Evolutionary conservation across 2,329 filamentous ascomycete species (phyloP), one percentile per base, ranked within the genome.

Genomic region (Talaromyces funiculosus): DNA sequence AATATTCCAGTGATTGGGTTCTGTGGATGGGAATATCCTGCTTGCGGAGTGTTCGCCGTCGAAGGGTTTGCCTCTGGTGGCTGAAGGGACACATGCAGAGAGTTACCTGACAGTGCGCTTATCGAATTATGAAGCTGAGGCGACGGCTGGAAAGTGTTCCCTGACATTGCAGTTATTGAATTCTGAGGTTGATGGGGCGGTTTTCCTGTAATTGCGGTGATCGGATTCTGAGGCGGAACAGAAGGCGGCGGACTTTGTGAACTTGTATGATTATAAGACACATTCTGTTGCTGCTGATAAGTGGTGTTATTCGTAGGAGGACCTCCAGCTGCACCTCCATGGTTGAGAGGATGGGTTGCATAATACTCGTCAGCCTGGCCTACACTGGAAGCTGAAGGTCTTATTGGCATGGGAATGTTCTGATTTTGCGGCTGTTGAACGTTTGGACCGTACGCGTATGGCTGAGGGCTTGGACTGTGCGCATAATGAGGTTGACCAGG

Each of bases 301-400:
- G 8, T 18, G 20, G 7, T 8, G 14, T 40, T 24, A 38, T 54
- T 38, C 12, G 10, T 8, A 18, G 24, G 26, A 35, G 29, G 51
- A 24, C 33, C 16, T 7, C 35, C 33, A 24, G 51, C 6, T 35
- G 29, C n/a, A 8, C 14, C 51, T 18, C 35, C 33, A 0, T 54
- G 51, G 35, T 53, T 53, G 1, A 59, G 12, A 20, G 57, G 45
- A n/a, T 59, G 57, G 16, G 4, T 43, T 6, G 42, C 20, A 24
- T 53, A 53, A 59, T 59, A 59, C n/a, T 59, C 57, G 26, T 20
- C 18, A 22, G 57, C 45, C 14, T 59, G 14, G 10, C 51, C 35
- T 16, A 26, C 45, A 18, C 26, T 14, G 10, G 55, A 22, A 14
- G 22, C 4, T 2, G 47, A 29, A 10, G 47, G 47, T 35, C 10